A percentile compares a stretch with the other conserved stretches of the same genome.
Conservation (phyloP, 345 rosid genomes). For the Gossypium turneri region DNA sequence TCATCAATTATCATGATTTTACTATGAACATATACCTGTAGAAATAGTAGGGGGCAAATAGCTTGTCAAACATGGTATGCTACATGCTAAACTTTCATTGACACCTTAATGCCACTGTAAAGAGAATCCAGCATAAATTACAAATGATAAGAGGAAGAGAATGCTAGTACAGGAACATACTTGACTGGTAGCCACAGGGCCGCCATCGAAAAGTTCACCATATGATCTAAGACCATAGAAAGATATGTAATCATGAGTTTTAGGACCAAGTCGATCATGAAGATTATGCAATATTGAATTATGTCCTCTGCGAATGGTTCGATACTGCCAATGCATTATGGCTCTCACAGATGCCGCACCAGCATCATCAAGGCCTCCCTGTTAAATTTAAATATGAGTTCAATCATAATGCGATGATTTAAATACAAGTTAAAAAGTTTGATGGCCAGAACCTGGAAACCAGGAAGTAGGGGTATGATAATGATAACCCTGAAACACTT, state of each 20-base stretch:
- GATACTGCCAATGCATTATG: conserved; percentile 98
- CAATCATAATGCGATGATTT: neutral
- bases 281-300: conserved; percentile 86
- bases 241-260: conserved; percentile 76
- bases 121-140: conserved; percentile 4
- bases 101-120: neutral
- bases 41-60: neutral
- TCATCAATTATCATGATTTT: conserved; percentile 93
- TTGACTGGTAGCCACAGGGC: conserved; percentile 92
- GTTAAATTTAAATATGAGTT: conserved; percentile 22
- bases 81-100: conserved; percentile 8
- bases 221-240: conserved; percentile 90
- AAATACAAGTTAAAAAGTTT: conserved; percentile 16
- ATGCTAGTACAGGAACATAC: conserved; percentile 32
- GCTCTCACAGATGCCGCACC: conserved; percentile 99
- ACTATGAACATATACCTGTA: conserved; percentile 93
- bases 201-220: conserved; percentile 75
- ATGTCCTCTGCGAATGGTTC: conserved; percentile 94
- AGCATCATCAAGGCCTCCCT: conserved; percentile 97
- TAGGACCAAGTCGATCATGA: conserved; percentile 62
- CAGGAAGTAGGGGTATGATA: conserved; percentile 94
- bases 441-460: conserved; percentile 66
- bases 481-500: conserved; percentile 81
- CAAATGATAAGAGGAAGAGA: neutral
- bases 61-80: neutral